Evolutionary conservation across 139 green algal species (phyloP).

Genomic region (Micractinium conductrix): DNA sequence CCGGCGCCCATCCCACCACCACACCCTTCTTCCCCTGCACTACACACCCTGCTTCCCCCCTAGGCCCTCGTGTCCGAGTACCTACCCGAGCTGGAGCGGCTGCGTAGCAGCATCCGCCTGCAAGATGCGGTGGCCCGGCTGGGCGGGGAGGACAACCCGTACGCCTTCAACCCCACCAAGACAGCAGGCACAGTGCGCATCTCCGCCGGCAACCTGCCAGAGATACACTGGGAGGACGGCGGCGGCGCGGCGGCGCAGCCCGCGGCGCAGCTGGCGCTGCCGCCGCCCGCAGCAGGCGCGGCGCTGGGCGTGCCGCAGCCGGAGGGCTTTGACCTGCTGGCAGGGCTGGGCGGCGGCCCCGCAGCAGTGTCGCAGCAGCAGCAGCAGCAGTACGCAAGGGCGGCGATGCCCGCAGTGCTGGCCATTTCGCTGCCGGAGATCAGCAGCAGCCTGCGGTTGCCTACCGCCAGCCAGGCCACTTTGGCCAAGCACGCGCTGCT

Average conservation of each 20-base stretch:
- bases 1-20: no score
- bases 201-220: slow-evolving; percentile 61
- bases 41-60: no score
- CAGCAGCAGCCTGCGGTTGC: slow-evolving; percentile 26
- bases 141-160: slow-evolving; percentile 17
- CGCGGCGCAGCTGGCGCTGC: background rate
- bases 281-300: background rate
- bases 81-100: slow-evolving; percentile 69
- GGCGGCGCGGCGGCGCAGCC: background rate
- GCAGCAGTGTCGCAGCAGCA: background rate
- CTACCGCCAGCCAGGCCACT: slow-evolving; percentile 30
- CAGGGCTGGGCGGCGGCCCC: background rate
- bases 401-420: background rate
- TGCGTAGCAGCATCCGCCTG: slow-evolving; percentile 52
- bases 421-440: slow-evolving; percentile 13
- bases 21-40: background rate
- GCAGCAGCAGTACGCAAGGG: background rate
- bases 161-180: slow-evolving; percentile 49
- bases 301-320: slow-evolving; percentile 24
- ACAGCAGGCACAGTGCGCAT: slow-evolving; percentile 56
- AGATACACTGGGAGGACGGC: slow-evolving; percentile 65
- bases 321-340: slow-evolving; percentile 29
- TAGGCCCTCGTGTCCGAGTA: background rate
- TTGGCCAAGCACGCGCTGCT: slow-evolving; percentile 47
- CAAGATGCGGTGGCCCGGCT: background rate